phyloP scores from a whole-genome alignment of 208 protist genomes.

The Porcisia deanei region DNA sequence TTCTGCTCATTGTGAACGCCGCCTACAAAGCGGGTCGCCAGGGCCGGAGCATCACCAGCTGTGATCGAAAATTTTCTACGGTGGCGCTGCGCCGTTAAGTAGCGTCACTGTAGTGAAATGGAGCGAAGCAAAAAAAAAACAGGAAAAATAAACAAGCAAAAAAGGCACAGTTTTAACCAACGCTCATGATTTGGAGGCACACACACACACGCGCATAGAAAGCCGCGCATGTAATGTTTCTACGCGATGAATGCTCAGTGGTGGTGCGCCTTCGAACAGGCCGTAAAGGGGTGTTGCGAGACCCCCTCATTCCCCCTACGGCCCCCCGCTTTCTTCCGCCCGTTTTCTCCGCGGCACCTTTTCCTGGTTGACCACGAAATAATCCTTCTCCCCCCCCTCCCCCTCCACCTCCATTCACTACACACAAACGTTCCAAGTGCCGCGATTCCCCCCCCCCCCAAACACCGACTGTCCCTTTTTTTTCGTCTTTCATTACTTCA shows the following conservation, averaged over 20 bases:
- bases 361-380: neutral
- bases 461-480: too few species aligned
- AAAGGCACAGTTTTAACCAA: neutral
- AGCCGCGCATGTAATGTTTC: too few species aligned
- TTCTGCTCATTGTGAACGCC: slow-evolving; percentile 97
- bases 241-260: neutral
- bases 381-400: neutral
- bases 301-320: neutral
- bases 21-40: slow-evolving; percentile 96
- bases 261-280: neutral
- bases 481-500: too few species aligned
- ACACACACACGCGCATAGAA: neutral
- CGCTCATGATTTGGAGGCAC: neutral
- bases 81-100: slow-evolving; percentile 45
- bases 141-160: neutral
- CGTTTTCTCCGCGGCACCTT: neutral
- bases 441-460: too few species aligned
- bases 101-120: too few species aligned
- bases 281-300: neutral
- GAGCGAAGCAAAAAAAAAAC: neutral
- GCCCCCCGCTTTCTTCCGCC: neutral
- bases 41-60: slow-evolving; percentile 95
- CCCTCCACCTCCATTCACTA: neutral
- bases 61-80: slow-evolving; percentile 97
- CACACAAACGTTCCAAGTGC: neutral